Evolutionary conservation across 495 filamentous ascomycete species (phyloP), one percentile per base, ranked within the genome.

Genomic region (Aspergillus sclerotiicarbonarius): DNA sequence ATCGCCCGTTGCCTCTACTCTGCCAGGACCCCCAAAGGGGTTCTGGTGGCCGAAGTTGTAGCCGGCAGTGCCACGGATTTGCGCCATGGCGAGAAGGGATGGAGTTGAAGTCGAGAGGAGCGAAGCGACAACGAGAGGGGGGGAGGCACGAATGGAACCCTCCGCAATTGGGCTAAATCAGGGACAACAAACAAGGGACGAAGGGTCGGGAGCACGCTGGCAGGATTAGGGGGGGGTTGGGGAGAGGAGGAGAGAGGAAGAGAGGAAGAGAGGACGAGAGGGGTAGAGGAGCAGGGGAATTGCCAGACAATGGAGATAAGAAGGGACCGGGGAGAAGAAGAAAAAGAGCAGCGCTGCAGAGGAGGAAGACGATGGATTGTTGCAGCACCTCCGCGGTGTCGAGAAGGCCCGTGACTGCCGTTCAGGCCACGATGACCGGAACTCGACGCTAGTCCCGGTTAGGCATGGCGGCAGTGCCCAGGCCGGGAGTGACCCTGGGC

Each of bases 11-110:
- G 83, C 79, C 65, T 84, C 81, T 69, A 78, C 78, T 69, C 84
- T 76, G 65, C 81, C 76, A 47, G 85, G 81, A 31, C 80, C 83
- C 41, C 87, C 88, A 64, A 93, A 94, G 53, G 86, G 82, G 67
- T 82, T 85, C 63, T 87, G 86, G 63, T 85, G 82, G 60, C 89
- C 91, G 66, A 98, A 87, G 73, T 96, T 93, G 76, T 97, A 98
- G 73, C 90, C 90, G 63, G 93, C 92, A 61, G 91, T 96, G 72
- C 93, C 94, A 81, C 93, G 84, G 75, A 98, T 94, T 76, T 96
- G 93, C 73, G 93, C 88, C 93, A 96, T 98, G 65, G 63, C 74
- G 69, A 62, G 46, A 33, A 33, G 3, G 32, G 8, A 50, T 25
- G 21, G 53, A 29, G 47, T 30, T 25, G 45, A 21, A 35, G 35